A percentile compares a stretch with the other conserved stretches of the same genome.
These are phyloP conservation scores for Penicillium nordicum DNA, from an alignment of 2,329 filamentous ascomycete genomes.

Conservation along the genomic window DNA sequence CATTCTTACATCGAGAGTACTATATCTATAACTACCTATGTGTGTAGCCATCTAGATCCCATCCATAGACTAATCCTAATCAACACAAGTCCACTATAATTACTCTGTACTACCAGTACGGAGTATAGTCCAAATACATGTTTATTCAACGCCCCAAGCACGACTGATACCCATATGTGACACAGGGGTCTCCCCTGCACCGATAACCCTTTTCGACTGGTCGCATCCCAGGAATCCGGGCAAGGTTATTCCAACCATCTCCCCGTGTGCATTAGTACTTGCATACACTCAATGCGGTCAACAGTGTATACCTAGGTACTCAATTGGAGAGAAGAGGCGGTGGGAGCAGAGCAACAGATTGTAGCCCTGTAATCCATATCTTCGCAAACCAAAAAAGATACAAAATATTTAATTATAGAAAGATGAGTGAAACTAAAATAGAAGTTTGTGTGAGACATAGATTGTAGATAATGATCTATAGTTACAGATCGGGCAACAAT, in stretches of 20 bases:
- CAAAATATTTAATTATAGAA: background rate
- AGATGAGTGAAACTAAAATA: background rate
- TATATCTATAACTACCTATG: background rate
- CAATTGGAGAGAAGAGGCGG: conserved; percentile 10
- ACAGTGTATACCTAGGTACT: background rate
- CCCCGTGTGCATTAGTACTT: background rate
- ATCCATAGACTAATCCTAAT: background rate
- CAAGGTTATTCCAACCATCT: conserved; percentile 15
- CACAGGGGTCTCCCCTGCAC: conserved; percentile 12
- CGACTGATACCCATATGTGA: background rate
- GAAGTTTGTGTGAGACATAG: background rate
- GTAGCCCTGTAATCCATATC: background rate
- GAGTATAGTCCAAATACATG: background rate
- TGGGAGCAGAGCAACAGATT: conserved; percentile 2
- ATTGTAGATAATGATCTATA: background rate
- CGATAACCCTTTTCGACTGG: conserved; percentile 8
- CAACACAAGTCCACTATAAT: background rate
- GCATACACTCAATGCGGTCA: background rate
- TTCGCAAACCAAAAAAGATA: background rate
- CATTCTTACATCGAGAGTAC: background rate
- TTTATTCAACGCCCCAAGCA: background rate
- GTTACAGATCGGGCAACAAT: background rate
- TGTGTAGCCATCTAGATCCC: too few relatives aligned
- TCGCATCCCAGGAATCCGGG: conserved; percentile 10
- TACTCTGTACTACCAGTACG: background rate